These are phyloP conservation scores for Fusarium nanum DNA, from an alignment of 2,329 filamentous ascomycete genomes.

Conservation along the genomic window DNA sequence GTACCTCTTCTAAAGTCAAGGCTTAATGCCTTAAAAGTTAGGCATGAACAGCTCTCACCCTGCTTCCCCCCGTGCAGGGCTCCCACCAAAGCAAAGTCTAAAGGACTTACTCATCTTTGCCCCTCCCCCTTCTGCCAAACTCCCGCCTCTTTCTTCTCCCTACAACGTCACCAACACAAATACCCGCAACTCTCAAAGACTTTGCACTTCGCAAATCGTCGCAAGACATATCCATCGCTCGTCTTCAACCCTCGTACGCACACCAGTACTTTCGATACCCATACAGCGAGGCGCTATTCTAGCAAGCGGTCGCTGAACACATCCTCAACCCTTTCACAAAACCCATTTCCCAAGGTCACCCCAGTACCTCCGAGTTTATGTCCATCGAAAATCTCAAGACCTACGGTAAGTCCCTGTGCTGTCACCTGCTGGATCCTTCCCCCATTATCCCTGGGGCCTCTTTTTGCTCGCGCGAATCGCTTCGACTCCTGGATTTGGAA, in stretches of 20 bases:
- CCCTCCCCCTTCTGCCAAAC: conserved; percentile 36
- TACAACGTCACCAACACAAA: conserved; percentile 44
- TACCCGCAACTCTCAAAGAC: conserved; percentile 34
- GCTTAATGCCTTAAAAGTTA: conserved; percentile 16
- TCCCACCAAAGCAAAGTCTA: conserved; percentile 8
- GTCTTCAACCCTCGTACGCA: background rate
- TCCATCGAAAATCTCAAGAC: conserved; percentile 99
- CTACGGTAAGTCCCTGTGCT: conserved; percentile 75
- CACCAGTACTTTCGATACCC: conserved; percentile 19
- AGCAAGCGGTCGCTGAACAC: conserved; percentile 64
- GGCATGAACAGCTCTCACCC: conserved; percentile 8
- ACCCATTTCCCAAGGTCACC: conserved; percentile 67
- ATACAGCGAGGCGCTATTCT: conserved; percentile 59
- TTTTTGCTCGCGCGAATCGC: background rate
- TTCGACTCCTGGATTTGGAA: background rate
- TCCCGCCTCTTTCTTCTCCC: conserved; percentile 29
- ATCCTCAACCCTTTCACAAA: conserved; percentile 53
- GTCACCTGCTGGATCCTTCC: no score
- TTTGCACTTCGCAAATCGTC: conserved; percentile 39
- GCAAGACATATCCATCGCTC: conserved; percentile 26
- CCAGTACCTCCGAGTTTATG: conserved; percentile 87
- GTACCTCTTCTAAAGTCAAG: background rate
- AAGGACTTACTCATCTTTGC: conserved; percentile 43
- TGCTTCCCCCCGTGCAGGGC: conserved; percentile 18
- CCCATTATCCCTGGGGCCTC: no score